phyloP scores from a whole-genome alignment of 495 filamentous ascomycete genomes.

The Aspergillus olivimuriae region DNA sequence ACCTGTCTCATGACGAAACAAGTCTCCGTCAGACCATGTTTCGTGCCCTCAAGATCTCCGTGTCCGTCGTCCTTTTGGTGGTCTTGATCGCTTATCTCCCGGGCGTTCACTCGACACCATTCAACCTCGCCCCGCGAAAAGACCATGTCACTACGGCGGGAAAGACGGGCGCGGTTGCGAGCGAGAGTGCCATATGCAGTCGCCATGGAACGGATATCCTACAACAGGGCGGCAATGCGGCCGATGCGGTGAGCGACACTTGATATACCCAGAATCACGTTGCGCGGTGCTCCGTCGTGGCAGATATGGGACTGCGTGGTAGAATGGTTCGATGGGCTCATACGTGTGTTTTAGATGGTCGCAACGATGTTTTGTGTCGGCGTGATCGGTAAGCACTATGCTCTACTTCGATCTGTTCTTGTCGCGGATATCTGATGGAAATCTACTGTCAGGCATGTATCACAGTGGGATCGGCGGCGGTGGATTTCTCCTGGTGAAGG shows the following conservation, averaged over 20 bases:
- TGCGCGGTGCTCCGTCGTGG: no score
- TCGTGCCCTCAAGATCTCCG: no score
- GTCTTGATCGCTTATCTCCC: no score
- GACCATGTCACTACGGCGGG: slow-evolving; percentile 28
- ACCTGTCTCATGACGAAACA: not conserved
- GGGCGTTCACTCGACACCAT: no score
- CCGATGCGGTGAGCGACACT: slow-evolving; percentile 52
- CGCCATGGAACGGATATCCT: slow-evolving; percentile 68
- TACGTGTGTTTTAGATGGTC: no score
- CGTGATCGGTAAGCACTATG: slow-evolving; percentile 51
- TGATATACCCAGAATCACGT: no score
- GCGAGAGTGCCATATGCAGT: slow-evolving; percentile 70
- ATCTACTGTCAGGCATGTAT: slow-evolving; percentile 56
- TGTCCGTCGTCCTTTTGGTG: no score
- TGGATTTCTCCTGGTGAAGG: slow-evolving; percentile 76
- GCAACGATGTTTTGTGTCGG: slow-evolving; percentile 71
- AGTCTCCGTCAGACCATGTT: not conserved
- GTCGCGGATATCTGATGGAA: not conserved
- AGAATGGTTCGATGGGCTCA: no score
- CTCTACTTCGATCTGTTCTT: no score
- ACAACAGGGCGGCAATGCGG: slow-evolving; percentile 63
- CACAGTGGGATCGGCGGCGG: slow-evolving; percentile 85
- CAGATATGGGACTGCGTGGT: no score
- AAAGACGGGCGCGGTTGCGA: slow-evolving; percentile 68
- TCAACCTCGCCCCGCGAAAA: no score